Conservation (phyloP, 139 green algal species). For the Deuterostichococcus epilithicus region DNA sequence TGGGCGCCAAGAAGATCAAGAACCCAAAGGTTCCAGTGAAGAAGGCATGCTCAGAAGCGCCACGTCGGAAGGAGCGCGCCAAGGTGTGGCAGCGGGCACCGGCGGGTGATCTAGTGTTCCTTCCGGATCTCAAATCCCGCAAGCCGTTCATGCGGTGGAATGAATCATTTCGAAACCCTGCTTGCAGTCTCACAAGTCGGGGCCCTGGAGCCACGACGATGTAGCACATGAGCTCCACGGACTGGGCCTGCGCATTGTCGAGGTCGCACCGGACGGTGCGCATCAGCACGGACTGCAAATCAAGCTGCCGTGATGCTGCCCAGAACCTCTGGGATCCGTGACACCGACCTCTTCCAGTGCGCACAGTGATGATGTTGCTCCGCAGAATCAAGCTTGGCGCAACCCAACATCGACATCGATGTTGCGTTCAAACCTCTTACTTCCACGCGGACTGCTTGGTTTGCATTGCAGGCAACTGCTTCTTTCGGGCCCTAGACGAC, state of each 20-base stretch:
- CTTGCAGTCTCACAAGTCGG: not conserved
- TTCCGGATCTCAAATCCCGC: too few species aligned
- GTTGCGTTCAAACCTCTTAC: too few species aligned
- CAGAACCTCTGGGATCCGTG: too few species aligned
- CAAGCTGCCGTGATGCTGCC: too few species aligned
- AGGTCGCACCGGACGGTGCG: not conserved
- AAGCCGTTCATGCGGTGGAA: too few species aligned
- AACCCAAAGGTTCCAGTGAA: not conserved
- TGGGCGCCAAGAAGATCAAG: not conserved
- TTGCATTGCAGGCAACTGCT: conserved; percentile 62
- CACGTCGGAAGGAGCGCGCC: not conserved
- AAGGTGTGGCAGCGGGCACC: not conserved
- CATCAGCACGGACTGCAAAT: too few species aligned
- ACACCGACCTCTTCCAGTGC: too few species aligned
- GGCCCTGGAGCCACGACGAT: not conserved
- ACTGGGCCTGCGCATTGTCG: not conserved
- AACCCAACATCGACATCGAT: too few species aligned
- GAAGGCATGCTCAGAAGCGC: not conserved
- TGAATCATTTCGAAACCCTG: not conserved
- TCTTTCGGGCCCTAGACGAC: conserved; percentile 64
- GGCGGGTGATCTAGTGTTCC: too few species aligned
- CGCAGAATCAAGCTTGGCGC: too few species aligned
- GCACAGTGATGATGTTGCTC: too few species aligned
- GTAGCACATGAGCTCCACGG: not conserved
- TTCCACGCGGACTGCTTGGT: too few species aligned